phyloP scores from a whole-genome alignment of 306 rosid species.

The Geum urbanum region DNA sequence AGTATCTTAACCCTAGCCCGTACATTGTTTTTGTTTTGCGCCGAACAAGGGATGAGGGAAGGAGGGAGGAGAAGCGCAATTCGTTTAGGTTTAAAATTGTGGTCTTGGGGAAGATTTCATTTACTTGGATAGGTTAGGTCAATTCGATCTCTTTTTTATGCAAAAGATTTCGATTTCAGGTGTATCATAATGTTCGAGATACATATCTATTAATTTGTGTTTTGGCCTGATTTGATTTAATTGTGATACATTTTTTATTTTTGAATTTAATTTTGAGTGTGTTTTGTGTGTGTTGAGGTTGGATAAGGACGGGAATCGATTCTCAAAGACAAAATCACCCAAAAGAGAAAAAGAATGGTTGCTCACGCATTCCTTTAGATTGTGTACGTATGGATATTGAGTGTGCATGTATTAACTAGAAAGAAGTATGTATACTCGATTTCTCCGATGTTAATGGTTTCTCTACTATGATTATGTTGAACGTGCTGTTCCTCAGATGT shows the following conservation, averaged over 20 bases:
- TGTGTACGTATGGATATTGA: too few relatives aligned
- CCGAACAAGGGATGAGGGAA: not conserved
- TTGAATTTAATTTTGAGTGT: not conserved
- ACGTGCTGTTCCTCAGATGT: not conserved
- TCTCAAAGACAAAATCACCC: not conserved
- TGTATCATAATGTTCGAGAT: not conserved
- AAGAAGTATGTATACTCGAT: too few relatives aligned
- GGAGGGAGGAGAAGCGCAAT: not conserved
- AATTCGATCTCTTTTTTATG: not conserved
- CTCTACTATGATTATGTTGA: not conserved
- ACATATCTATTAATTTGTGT: not conserved
- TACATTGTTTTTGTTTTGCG: not conserved
- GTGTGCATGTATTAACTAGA: too few relatives aligned
- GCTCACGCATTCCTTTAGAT: too few relatives aligned
- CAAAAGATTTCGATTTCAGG: not conserved
- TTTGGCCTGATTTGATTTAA: not conserved
- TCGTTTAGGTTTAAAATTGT: not conserved
- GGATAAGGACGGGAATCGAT: not conserved
- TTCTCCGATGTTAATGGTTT: not conserved
- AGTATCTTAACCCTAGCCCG: conserved; percentile 51
- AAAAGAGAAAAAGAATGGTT: too few relatives aligned
- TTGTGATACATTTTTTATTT: not conserved
- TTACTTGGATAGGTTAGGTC: not conserved
- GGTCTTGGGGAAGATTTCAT: not conserved
- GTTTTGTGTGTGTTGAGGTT: not conserved